Base-by-base conservation (phyloP, 2,329 filamentous ascomycete species). In the Exophiala bonariae region DNA sequence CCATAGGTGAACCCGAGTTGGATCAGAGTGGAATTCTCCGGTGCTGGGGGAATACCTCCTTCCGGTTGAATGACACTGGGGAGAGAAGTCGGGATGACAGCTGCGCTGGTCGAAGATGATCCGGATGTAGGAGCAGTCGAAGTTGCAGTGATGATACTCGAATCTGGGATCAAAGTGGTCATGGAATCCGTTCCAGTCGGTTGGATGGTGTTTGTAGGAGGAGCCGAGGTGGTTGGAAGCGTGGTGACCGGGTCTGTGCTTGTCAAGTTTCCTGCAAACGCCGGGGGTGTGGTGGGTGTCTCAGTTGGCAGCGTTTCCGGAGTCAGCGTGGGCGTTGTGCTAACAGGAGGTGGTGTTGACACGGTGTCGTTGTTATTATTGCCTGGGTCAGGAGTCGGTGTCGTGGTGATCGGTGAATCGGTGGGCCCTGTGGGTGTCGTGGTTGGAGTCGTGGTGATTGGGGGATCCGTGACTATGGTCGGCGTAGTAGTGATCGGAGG, bases 1-100 rank as follows among this genome's bases (percentile, higher is more conserved):
- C 81, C 79, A 62, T 83, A 86, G 42, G 81, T 74, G 77, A 97
- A 96, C 26, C 87, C 93, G 54, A 97, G 78, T 64, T 96, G 89
- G 58, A 96, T 85, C 58, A 87, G 69, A 3, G 81, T 82, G 1
- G 80, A 82, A 57, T 87, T 86, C 3, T 75, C 69, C 0, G 88
- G 86, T 14, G 75, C 66, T 3, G 70, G 50, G 16, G 76, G 73
- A 39, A 79, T 75, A 22, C 79, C 79, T 46, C 79, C 76, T 32
- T 82, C 79, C 7, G 89, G 89, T 20, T 83, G 80, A 56, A 96
- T 91, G 34, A 87, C 79, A 60, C 81, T 82, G 16, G 90, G 90
- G 49, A 95, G 76, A 28, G 75, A 74, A 0, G 81, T 79, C 1
- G 87, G 85, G 44, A 89, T 68, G 43, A 74, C 67, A 2, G 74